Evolutionary conservation across 768 basidiomycete species (phyloP), one percentile per base, ranked within the genome.

Genomic region (Boletus pseudopeckii): DNA sequence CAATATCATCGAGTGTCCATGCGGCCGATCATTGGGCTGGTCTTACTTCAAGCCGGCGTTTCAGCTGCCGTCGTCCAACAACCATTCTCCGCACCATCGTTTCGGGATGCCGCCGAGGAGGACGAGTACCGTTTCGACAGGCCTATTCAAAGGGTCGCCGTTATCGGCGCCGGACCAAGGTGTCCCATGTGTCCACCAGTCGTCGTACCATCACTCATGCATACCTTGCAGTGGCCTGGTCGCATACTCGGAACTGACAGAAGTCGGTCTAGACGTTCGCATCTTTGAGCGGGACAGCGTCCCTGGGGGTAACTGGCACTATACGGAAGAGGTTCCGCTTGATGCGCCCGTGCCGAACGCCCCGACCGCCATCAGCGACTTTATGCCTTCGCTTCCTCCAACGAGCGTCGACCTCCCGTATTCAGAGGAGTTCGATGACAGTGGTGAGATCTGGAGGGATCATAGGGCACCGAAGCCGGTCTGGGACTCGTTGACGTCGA

Each of bases 121-220:
- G 45, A 50, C 7, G 34, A 43, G 6, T 57, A 47, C 15, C 38
- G 34, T 30, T 57, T 57, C 48, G 17, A 38, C 4, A 43, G 53
- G 53, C 56, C 48, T 5, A 55, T 57, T 15, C 56, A 20, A 39
- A 41, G 22, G 24, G 56, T 57, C n/a, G 56, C 53, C 1, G 18
- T 55, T 28, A 48, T 62, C 7, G 61, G 61, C 2, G 61, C 60
- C 14, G 60, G 60, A 4, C 56, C 60, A 45, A 48, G 60, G 60
- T 61, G 9, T 41, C 14, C 7, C 15, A 2, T n/a, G 3, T 39
- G 17, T 7, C 28, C 9, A 9, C 14, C 22, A 28, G 6, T 20
- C 18, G 7, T 41, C 9, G 11, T 33, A 24, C 22, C n/a, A 8
- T 7, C 1, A 10, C 48, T 61, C 36, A 48, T 34, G 7, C 44